Percentiles rank a stretch among this genome's conserved stretches.
Evolutionary conservation across 2,329 filamentous ascomycete genomes (phyloP).

Genomic region (Colletotrichum orbiculare): DNA sequence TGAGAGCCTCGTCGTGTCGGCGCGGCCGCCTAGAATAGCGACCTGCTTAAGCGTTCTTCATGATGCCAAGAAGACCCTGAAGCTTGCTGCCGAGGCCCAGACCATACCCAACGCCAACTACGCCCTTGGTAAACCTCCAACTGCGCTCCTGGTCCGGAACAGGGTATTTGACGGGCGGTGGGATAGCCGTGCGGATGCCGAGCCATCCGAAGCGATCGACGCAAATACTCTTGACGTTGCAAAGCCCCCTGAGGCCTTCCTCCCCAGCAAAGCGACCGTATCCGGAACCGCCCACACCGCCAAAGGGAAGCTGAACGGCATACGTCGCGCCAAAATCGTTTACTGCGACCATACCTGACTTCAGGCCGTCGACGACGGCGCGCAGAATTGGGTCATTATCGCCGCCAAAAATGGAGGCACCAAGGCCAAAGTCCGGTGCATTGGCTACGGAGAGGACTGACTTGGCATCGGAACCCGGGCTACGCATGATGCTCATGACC

Average conservation of each 20-base stretch:
- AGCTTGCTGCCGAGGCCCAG: slow-evolving; percentile 51
- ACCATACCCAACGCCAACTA: slow-evolving; percentile 72
- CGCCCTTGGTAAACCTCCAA: slow-evolving; percentile 72
- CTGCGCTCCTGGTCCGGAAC: slow-evolving; percentile 71
- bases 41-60: slow-evolving; percentile 52
- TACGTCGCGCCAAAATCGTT: slow-evolving; percentile 97
- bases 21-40: neutral
- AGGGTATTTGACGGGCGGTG: slow-evolving; percentile 83
- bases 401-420: slow-evolving; percentile 86
- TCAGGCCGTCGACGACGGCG: slow-evolving; percentile 74
- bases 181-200: slow-evolving; percentile 80
- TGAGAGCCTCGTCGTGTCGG: too few species aligned
- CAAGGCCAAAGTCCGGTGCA: slow-evolving; percentile 85
- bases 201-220: slow-evolving; percentile 74
- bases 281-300: slow-evolving; percentile 87
- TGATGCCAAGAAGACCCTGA: slow-evolving; percentile 52
- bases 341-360: slow-evolving; percentile 90
- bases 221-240: slow-evolving; percentile 89
- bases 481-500: slow-evolving; percentile 86
- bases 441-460: slow-evolving; percentile 85
- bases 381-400: slow-evolving; percentile 69
- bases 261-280: slow-evolving; percentile 94
- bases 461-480: slow-evolving; percentile 65
- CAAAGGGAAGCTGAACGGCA: slow-evolving; percentile 93
- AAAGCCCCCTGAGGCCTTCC: slow-evolving; percentile 86